Percentiles rank a stretch among this genome's conserved stretches.
phyloP scores from a whole-genome alignment of 306 rosid genomes.

The Vigna reflexopilosa region DNA sequence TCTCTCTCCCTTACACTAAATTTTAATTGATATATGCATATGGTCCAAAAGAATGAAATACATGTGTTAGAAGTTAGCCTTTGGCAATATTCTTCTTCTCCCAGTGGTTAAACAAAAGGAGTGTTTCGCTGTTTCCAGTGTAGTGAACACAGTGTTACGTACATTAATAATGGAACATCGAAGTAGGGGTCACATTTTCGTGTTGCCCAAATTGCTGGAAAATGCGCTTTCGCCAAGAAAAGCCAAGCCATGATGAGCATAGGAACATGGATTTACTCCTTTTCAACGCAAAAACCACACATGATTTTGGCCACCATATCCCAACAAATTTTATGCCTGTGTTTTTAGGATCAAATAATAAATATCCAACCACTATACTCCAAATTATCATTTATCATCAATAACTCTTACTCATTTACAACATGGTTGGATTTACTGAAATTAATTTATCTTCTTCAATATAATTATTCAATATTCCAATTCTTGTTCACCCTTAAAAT shows the following conservation, averaged over 20 bases:
- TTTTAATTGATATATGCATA: background rate
- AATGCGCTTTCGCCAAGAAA: background rate
- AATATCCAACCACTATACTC: background rate
- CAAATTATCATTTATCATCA: too few relatives aligned
- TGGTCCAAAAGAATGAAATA: slow-evolving; percentile 14
- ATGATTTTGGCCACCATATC: background rate
- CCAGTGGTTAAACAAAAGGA: background rate
- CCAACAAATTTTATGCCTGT: background rate
- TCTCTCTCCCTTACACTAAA: background rate
- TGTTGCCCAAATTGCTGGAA: slow-evolving; percentile 21
- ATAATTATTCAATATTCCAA: too few relatives aligned
- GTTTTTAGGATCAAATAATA: background rate
- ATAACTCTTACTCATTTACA: too few relatives aligned
- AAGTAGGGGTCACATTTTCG: slow-evolving; percentile 38
- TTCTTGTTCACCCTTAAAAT: too few relatives aligned
- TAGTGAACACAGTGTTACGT: slow-evolving; percentile 5
- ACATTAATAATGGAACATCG: slow-evolving; percentile 28
- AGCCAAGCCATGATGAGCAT: slow-evolving; percentile 2
- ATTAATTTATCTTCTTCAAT: too few relatives aligned
- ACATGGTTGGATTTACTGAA: too few relatives aligned
- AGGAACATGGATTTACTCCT: slow-evolving; percentile 12
- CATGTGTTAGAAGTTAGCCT: background rate
- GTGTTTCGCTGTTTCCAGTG: background rate
- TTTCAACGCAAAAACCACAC: slow-evolving; percentile 1
- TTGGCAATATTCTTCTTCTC: slow-evolving; percentile 23